Evolutionary conservation across 2,329 filamentous ascomycete genomes (phyloP).

Genomic region (Xylaria sp.): DNA sequence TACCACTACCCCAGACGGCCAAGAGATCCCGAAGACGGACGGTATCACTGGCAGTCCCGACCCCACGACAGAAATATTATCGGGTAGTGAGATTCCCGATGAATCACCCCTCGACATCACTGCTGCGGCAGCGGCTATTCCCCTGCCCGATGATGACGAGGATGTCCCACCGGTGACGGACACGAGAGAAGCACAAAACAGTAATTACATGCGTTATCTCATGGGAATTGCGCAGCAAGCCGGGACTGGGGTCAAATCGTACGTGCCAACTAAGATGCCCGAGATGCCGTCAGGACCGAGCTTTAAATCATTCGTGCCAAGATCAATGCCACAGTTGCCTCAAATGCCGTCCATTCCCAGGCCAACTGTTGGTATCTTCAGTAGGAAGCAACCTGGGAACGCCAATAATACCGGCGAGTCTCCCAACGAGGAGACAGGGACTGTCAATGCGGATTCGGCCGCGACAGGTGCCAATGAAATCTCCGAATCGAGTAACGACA

Average conservation of each 20-base stretch:
- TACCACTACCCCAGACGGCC: constrained; percentile 49
- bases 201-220: constrained; percentile 61
- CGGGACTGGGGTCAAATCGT: constrained; percentile 59
- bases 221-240: constrained; percentile 62
- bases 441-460: constrained; percentile 3
- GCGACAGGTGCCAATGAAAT: background rate
- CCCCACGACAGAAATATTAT: background rate
- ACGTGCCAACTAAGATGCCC: constrained; percentile 58
- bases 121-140: constrained; percentile 62
- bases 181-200: constrained; percentile 52
- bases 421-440: constrained; percentile 10
- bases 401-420: background rate
- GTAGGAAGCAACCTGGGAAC: constrained; percentile 36
- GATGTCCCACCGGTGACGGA: constrained; percentile 48
- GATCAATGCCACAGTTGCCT: constrained; percentile 41
- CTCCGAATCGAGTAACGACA: constrained; percentile 6
- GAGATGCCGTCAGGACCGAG: constrained; percentile 52
- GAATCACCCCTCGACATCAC: constrained; percentile 65
- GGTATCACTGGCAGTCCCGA: constrained; percentile 42
- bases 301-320: constrained; percentile 50
- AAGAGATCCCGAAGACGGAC: constrained; percentile 48
- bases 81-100: constrained; percentile 47
- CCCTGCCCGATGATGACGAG: constrained; percentile 58
- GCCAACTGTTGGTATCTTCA: constrained; percentile 47
- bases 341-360: constrained; percentile 45